Conservation (phyloP, 345 rosid species). For the Clarkia xantiana region DNA sequence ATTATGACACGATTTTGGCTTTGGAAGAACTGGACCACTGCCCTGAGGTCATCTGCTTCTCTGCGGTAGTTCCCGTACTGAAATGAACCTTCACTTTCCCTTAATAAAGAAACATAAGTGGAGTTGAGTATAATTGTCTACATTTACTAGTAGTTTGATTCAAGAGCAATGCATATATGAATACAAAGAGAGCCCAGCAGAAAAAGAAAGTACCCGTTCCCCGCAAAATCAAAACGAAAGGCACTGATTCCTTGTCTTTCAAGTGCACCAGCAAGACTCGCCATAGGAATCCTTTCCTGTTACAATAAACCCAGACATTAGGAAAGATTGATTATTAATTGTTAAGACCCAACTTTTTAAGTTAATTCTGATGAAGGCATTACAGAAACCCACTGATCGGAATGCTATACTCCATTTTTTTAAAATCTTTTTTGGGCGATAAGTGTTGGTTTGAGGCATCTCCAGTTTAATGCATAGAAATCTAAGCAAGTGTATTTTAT, state of each 20-base stretch:
- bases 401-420: too few species aligned
- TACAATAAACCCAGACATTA: neutral
- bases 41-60: conserved; percentile 66
- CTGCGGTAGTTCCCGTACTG: conserved; percentile 72
- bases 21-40: conserved; percentile 42
- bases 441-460: too few species aligned
- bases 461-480: too few species aligned
- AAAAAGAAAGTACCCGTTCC: conserved; percentile 52
- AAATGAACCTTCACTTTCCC: conserved; percentile 86
- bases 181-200: too few species aligned
- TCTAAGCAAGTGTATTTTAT: too few species aligned
- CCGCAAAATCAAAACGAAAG: conserved; percentile 82
- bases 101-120: conserved; percentile 13
- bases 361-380: too few species aligned
- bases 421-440: too few species aligned
- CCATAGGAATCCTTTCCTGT: conserved; percentile 70
- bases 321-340: too few species aligned
- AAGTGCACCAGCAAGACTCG: conserved; percentile 37
- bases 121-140: neutral
- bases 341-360: too few species aligned
- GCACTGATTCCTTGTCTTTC: conserved; percentile 42
- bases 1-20: conserved; percentile 19
- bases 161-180: too few species aligned
- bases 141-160: too few species aligned
- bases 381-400: too few species aligned